Base-by-base conservation (phyloP, 371 early-diverging fungal species). In the Mortierella sp. region DNA sequence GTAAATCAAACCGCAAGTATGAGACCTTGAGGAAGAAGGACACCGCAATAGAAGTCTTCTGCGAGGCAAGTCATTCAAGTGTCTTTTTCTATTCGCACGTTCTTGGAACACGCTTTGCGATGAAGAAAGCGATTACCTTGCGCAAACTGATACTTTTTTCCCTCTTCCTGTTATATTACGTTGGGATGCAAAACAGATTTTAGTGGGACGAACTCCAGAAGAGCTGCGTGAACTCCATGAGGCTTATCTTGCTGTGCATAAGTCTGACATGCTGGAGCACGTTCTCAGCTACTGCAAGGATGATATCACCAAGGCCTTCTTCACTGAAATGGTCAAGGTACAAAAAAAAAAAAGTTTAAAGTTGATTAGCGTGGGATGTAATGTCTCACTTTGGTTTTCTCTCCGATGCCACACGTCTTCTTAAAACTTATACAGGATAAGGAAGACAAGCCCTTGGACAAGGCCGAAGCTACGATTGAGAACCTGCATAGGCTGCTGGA, bases 11-110 rank as follows among this genome's bases (percentile, higher is more conserved):
- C 53, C 64, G 76, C 32, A 76, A 68, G 28, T 64, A 69, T 28
- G 76, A 69, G 59, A 12, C 60, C 26, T 46, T 76, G 37, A 54
- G 76, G 27, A 69, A 69, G 65, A 76, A 69, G 60, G 70, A 76
- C 51, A 60, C 60, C 28, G 52, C 70, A 26, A 24, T 69, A n/a
- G 64, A 69, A 12, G 70, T 76, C 23, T 60, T 76, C 34, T 69
- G 69, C 34, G 65, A 76, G 70, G 76, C 50, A 60, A 50, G 59
- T 39, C 5, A 9, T 23, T 55, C 32, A 37, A 39, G n/a, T 26
- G 3, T 27, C 19, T 37, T 31, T 5, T 5, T 30, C 42, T 12
- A 32, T 43, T 50, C 26, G n/a, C n/a, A n/a, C n/a, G n/a, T n/a
- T n/a, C n/a, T n/a, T n/a, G n/a, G n/a, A n/a, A n/a, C n/a, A n/a